Base-by-base conservation (phyloP, 495 filamentous ascomycete species). In the Aspergillus panamensis region DNA sequence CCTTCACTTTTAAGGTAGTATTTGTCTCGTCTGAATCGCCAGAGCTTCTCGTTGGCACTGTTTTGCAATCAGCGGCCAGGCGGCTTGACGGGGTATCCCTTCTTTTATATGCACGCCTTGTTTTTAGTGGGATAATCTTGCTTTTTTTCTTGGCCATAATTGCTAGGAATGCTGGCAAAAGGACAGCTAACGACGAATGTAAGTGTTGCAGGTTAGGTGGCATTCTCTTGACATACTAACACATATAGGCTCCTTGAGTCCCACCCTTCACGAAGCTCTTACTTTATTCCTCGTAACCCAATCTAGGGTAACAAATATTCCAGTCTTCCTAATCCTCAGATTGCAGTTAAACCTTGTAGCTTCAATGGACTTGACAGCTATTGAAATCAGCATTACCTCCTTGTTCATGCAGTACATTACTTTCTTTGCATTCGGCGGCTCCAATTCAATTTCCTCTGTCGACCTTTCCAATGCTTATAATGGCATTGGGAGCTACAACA, bases 341-440 rank as follows among this genome's bases (percentile, higher is more conserved):
- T 39, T 85, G 12, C 81, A 85, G 47, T 72, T 79, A 55, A 65
- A 72, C 14, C 74, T 85, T 58, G 68, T 92, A 40, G 64, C 71
- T 39, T 63, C 64, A 8, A 69, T 82, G 16, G 44, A 70, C 25
- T 70, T 89, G 14, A 69, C 71, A 8, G 69, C 70, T 3, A 65
- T 77, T 32, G 85, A 91, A 60, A 67, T 87, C 8, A 85, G 80
- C 1, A 77, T 84, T 21, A 85, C 87, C 0, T 83, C 79, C 10
- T 65, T 91, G 6, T 78, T 92, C 14, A 77, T 87, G 58, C 89
- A 91, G 63, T 86, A 86, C 72, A 72, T 82, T 51, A 82, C 87
- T 43, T 97, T 96, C 77, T 99, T 97, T 66, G 87, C 89, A n/a
- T 82, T 88, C 62, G 95, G 92, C 29, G 90, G 90, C 57, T 87